Evolutionary conservation across 1,284 basidiomycete genomes (phyloP).

Genomic region (Lentinula novae-zelandiae): DNA sequence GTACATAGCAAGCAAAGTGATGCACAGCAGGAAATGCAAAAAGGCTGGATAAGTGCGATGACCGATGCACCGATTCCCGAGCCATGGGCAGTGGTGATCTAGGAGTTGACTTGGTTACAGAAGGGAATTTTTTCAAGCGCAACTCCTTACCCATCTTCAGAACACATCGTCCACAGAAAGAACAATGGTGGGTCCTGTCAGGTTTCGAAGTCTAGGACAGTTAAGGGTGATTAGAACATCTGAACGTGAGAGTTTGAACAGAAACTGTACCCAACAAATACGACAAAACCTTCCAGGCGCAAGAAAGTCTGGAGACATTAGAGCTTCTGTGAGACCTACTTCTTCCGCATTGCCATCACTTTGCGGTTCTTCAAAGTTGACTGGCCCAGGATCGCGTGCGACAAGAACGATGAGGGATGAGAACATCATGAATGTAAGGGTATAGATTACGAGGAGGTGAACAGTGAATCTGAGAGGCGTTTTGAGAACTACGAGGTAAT

Average conservation of each 20-base stretch:
- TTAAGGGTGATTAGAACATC: not conserved
- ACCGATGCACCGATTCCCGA: constrained; percentile 77
- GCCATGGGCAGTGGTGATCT: constrained; percentile 92
- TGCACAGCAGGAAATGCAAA: constrained; percentile 73
- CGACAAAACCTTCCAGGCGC: constrained; percentile 68
- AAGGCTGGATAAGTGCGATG: constrained; percentile 86
- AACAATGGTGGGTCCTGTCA: constrained; percentile 83
- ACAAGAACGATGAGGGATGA: constrained; percentile 71
- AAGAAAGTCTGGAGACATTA: constrained; percentile 48
- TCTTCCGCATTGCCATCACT: constrained; percentile 36
- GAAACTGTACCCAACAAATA: constrained; percentile 52
- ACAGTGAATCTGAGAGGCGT: constrained; percentile 41
- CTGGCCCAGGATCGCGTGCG: constrained; percentile 69
- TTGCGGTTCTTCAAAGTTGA: constrained; percentile 30
- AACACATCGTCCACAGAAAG: constrained; percentile 73
- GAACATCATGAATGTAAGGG: constrained; percentile 62
- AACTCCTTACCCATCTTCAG: constrained; percentile 74
- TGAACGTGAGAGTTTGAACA: not conserved
- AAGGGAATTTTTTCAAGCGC: constrained; percentile 11
- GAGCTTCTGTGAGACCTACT: constrained; percentile 55
- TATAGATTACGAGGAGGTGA: constrained; percentile 56
- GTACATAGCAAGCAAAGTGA: constrained; percentile 65
- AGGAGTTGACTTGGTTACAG: constrained; percentile 13
- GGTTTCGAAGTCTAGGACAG: constrained; percentile 64
- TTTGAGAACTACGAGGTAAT: constrained; percentile 54